phyloP scores from a whole-genome alignment of 2,329 filamentous ascomycete species.

The Aureobasidium pullulans region DNA sequence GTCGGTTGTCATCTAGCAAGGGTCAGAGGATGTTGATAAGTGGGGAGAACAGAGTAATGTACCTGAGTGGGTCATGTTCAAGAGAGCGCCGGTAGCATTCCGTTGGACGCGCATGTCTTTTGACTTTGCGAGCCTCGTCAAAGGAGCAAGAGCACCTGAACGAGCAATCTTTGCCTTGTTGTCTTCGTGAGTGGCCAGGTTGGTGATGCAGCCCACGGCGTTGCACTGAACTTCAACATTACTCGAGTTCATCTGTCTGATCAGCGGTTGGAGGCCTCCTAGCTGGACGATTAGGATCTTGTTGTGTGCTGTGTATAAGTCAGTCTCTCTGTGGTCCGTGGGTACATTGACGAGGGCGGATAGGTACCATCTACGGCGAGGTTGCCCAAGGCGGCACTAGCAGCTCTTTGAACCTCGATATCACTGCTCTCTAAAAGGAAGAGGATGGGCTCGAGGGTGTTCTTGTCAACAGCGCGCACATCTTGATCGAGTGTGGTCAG shows the following conservation, averaged over 20 bases:
- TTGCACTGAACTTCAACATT: slow-evolving; percentile 99
- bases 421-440: slow-evolving; percentile 91
- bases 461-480: slow-evolving; percentile 89
- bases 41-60: slow-evolving; percentile 27
- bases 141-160: slow-evolving; percentile 82
- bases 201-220: slow-evolving; percentile 97
- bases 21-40: background rate
- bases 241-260: slow-evolving; percentile 94
- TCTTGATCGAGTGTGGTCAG: slow-evolving; percentile 41
- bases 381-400: slow-evolving; percentile 91
- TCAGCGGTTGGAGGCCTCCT: slow-evolving; percentile 81
- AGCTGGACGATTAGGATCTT: slow-evolving; percentile 94
- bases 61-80: slow-evolving; percentile 99
- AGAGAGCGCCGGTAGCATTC: slow-evolving; percentile 88
- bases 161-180: slow-evolving; percentile 98
- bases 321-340: too few relatives aligned
- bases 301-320: slow-evolving; percentile 70
- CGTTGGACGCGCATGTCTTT: slow-evolving; percentile 98
- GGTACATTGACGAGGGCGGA: background rate
- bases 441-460: slow-evolving; percentile 91
- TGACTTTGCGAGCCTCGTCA: slow-evolving; percentile 89
- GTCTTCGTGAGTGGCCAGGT: slow-evolving; percentile 94
- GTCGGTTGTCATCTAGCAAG: slow-evolving; percentile 79
- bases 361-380: slow-evolving; percentile 85
- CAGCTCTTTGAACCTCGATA: slow-evolving; percentile 93